Evolutionary conservation across 2,329 filamentous ascomycete species (phyloP), one percentile per base, ranked within the genome.

Genomic region (Metarhizium sp.): DNA sequence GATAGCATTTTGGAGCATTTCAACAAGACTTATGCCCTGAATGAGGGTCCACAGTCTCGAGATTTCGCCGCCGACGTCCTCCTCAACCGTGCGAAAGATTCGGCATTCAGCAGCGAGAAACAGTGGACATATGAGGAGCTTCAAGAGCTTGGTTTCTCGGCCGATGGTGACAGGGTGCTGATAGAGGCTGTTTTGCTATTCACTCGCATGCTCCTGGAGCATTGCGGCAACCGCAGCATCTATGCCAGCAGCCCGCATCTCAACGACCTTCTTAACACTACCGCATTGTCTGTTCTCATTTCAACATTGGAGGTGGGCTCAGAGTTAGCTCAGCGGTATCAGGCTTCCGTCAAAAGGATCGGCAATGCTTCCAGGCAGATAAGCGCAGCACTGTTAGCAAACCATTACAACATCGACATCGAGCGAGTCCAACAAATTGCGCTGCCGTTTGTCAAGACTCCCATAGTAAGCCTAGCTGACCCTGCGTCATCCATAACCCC

Each of bases 141-240:
- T 51, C 67, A 71, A 53, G 69, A 78, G 60, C 70, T 88, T 55
- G 87, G 85, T 32, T 90, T 87, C 67, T 76, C 80, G 2, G 67
- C 78, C 54, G 88, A 96, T 64, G 92, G 88, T 61, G 94, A 99
- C 69, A 78, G 85, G 62, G 77, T 88, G 65, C 78, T 99, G 59
- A 75, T 97, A 55, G 86, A 95, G 68, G 78, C 82, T 34, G 80
- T 97, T 54, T 77, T 99, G 58, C 79, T 82, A 62, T 99, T 99
- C 71, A 96, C 92, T 25, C 84, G 87, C 58, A 81, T 95, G 69
- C 78, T 99, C 34, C 75, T 97, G 52, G 90, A 97, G 68, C 94
- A 96, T 68, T 99, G 94, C 71, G 94, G 92, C 57, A 99, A 99
- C 67, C 81, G 95, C 62, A 96, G 92, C 73, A 85, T 99, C 64